Percentiles rank a stretch among this genome's conserved stretches.
Evolutionary conservation across 129 eudicot genomes (phyloP).

Genomic region (Dittrichia graveolens): DNA sequence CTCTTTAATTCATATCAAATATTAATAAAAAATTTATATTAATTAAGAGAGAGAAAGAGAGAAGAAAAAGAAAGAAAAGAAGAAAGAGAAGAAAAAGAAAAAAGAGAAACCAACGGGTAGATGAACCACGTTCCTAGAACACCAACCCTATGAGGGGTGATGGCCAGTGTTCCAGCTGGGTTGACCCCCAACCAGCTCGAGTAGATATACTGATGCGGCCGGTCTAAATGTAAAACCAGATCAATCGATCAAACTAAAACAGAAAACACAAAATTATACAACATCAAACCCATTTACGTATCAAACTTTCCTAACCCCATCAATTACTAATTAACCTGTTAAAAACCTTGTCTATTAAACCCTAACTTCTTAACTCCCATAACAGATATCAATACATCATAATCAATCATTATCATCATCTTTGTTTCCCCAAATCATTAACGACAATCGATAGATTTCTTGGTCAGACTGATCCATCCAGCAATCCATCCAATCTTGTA

Average conservation of each 20-base stretch:
- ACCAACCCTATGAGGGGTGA: no score
- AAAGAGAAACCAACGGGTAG: no score
- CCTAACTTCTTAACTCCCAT: conserved; percentile 2
- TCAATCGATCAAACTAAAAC: neutral
- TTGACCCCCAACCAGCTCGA: no score
- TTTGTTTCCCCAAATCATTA: conserved; percentile 7
- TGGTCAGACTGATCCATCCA: neutral
- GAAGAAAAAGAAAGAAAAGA: no score
- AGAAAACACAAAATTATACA: neutral
- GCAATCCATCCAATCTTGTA: conserved; percentile 7
- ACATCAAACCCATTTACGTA: neutral
- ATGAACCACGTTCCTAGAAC: no score
- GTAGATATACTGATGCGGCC: no score
- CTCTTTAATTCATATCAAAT: no score
- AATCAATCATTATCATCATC: neutral
- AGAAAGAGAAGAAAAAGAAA: no score
- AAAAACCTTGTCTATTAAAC: neutral
- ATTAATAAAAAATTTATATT: no score
- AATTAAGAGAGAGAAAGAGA: no score
- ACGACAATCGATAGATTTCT: neutral
- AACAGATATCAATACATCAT: neutral
- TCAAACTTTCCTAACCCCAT: neutral
- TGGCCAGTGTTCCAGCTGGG: no score
- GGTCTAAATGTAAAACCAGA: neutral
- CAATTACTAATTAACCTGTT: neutral